Base-by-base conservation (phyloP, 2,329 filamentous ascomycete genomes). In the Fusarium phyllophilum region DNA sequence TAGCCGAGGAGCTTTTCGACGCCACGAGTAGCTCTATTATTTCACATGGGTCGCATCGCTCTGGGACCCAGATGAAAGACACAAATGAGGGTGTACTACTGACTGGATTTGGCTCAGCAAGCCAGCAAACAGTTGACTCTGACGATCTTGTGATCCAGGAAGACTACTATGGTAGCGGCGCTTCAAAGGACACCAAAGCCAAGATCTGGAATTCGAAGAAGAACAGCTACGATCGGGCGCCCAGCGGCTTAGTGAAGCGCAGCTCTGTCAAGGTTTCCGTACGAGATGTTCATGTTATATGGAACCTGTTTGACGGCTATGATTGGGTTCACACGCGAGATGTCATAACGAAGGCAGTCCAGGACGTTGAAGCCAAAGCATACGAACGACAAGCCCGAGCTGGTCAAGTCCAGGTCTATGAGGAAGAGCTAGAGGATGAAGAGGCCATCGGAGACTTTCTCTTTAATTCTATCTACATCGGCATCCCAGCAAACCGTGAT, bases 391-490 rank as follows among this genome's bases (percentile, higher is more conserved):
- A 91, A 66, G 85, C 89, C 31, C 86, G 89, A 46, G 82, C 85
- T 49, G 86, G 88, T 11, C 89, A 90, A 60, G 85, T 89, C 68
- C 86, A 88, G 60, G 84, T 88, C 14, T 86, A 88, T 61, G 93
- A 92, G 60, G 92, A 91, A 41, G 91, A 96, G 31, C 89, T 92
- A 29, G 93, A 97, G 55, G 93, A 95, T 48, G 93, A 95, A 81
- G 94, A 91, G 18, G 93, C 93, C 11, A 97, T 98, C 82, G 95
- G 94, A 11, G 97, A 99, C 80, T 97, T 97, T 76, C 86, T 99
- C 22, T 99, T 99, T 87, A 98, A 99, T 81, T 99, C 96, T 0
- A 97, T 99, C 62, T 99, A 98, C 84, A 98, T 99, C 77, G 95
- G 94, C 20, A 93, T 99, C 24, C 93, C 96, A 1, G 89, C 93